These are phyloP conservation scores for Trichopus zeylanicus DNA, from an alignment of 116 monocot genomes.

Conservation along the genomic window DNA sequence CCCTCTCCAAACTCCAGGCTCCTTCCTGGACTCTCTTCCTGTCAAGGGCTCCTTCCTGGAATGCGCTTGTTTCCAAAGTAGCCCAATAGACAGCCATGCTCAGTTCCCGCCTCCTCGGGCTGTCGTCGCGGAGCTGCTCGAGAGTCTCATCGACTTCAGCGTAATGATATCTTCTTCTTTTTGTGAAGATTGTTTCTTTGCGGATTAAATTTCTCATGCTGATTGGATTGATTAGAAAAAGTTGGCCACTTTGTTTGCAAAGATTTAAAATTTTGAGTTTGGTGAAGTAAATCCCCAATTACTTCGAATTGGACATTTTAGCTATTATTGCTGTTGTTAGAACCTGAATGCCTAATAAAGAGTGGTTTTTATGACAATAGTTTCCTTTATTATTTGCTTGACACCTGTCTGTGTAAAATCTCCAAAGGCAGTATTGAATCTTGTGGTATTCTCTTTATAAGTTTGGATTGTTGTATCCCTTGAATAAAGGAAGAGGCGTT, in stretches of 20 bases:
- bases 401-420: too few relatives aligned
- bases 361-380: too few relatives aligned
- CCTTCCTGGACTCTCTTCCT: background rate
- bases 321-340: too few relatives aligned
- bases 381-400: too few relatives aligned
- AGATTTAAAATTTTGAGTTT: too few relatives aligned
- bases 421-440: too few relatives aligned
- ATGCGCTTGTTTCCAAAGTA: background rate
- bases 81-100: conserved; percentile 1
- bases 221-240: background rate
- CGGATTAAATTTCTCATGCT: background rate
- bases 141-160: background rate
- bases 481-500: too few relatives aligned
- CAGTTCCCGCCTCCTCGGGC: background rate
- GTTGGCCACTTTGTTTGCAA: background rate
- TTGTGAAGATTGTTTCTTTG: background rate
- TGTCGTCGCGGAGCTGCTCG: background rate
- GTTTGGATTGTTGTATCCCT: background rate
- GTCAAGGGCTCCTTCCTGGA: background rate
- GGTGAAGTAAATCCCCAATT: too few relatives aligned
- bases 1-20: background rate
- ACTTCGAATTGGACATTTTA: too few relatives aligned
- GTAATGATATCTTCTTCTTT: background rate
- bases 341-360: too few relatives aligned
- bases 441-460: background rate